Base-by-base conservation (phyloP, 352 stramenopile species). In the Phytophthora tubulina region DNA sequence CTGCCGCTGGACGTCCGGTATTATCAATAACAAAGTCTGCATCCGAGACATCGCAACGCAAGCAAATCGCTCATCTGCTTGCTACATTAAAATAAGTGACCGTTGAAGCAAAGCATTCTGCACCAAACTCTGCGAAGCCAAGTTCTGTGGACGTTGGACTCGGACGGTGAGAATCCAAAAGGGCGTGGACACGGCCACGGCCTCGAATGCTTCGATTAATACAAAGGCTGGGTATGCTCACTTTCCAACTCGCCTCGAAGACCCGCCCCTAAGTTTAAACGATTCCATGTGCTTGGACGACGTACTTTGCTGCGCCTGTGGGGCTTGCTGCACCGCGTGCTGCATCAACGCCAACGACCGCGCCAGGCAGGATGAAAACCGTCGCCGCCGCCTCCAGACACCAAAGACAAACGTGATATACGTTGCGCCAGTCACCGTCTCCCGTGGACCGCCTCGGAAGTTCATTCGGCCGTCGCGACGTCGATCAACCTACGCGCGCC, bases 321-420 rank as follows among this genome's bases (percentile, higher is more conserved):
- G 69, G 36, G 55, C 63, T 30, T 76, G 63, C 54, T 76, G 69
- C 36, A 64, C 69, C 5, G 39, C 63, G 3, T 76, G 53, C 42
- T 76, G 63, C 45, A 72, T 72, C 36, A 50, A 62, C 17, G 49
- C 62, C n/a, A 64, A 53, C 15, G 58, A 69, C 45, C 15, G 57
- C 30, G 44, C 48, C 27, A 72, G 45, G 30, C 38, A 52, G 17
- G 51, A 73, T 46, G 32, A 30, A 45, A 55, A 50, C 21, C 62
- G 30, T 32, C 69, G 57, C 15, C 63, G 53, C 41, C 63, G 53
- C 14, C 9, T 35, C 31, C 32, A n/a, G 30, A 45, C 60, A 53
- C 21, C 35, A 10, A 70, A 70, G 35, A 46, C 42, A 14, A 59
- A 58, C n/a, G 64, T 76, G n/a, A 35, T 64, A 31, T 72, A 76